Percentiles rank a stretch among this genome's conserved stretches.
Evolutionary conservation across 2,329 filamentous ascomycete genomes (phyloP).

Genomic region (Scleromitrula shiraiana): DNA sequence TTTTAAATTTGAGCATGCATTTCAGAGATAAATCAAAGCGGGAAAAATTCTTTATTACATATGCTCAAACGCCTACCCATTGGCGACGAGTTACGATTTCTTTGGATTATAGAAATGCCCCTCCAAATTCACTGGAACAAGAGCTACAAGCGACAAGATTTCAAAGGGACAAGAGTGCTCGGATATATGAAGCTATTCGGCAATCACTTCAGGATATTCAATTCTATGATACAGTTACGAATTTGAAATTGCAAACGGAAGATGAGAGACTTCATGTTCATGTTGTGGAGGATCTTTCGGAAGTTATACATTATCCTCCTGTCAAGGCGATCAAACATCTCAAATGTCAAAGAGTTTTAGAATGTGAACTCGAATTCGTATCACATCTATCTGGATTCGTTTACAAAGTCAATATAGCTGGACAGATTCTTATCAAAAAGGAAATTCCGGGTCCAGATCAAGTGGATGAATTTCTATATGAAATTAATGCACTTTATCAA

Average conservation of each 20-base stretch:
- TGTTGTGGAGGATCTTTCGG: conserved; percentile 85
- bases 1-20: conserved; percentile 96
- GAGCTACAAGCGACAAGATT: conserved; percentile 71
- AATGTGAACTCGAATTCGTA: conserved; percentile 74
- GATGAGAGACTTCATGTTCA: conserved; percentile 88
- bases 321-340: conserved; percentile 68
- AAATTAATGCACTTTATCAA: conserved; percentile 86
- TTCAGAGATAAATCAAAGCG: conserved; percentile 87
- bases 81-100: conserved; percentile 91
- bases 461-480: conserved; percentile 93
- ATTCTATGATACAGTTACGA: conserved; percentile 93
- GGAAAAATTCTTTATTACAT: conserved; percentile 98
- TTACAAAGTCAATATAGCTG: conserved; percentile 75
- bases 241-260: conserved; percentile 84
- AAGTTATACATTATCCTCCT: conserved; percentile 82
- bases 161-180: conserved; percentile 85
- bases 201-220: conserved; percentile 89
- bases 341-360: conserved; percentile 53
- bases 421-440: conserved; percentile 79
- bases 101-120: conserved; percentile 79
- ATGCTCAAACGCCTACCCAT: conserved; percentile 66
- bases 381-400: conserved; percentile 95
- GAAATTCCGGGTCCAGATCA: conserved; percentile 95
- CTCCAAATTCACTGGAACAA: conserved; percentile 73
- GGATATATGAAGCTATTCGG: conserved; percentile 90